Conservation (phyloP, 805 yeast genomes). For the Schwanniomyces vanrijiae region DNA sequence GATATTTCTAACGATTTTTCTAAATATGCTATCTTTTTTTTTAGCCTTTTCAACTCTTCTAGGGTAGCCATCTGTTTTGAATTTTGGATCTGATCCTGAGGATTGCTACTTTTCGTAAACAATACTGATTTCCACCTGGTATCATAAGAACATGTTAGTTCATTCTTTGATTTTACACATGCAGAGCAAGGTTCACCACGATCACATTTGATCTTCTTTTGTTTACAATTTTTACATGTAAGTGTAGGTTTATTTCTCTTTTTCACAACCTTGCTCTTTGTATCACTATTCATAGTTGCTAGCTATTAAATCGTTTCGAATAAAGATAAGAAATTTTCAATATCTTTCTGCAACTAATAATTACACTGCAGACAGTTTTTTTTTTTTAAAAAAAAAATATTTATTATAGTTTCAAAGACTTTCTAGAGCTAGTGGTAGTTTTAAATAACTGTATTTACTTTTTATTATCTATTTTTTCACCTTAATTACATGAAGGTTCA, state of each 20-base stretch:
- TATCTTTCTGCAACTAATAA: background rate
- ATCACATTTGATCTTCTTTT: constrained; percentile 39
- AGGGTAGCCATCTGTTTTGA: constrained; percentile 1
- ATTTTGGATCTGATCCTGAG: constrained; percentile 12
- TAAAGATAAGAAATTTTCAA: background rate
- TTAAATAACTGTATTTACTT: too few species aligned
- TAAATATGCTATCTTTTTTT: constrained; percentile 15
- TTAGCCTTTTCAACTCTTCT: constrained; percentile 16
- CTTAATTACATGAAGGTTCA: too few species aligned
- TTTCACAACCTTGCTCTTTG: background rate
- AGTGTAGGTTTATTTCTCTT: constrained; percentile 29
- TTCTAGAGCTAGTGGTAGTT: too few species aligned
- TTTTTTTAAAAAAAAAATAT: too few species aligned
- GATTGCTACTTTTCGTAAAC: constrained; percentile 12
- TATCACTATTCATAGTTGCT: background rate
- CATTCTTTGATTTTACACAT: constrained; percentile 27
- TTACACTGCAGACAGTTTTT: background rate
- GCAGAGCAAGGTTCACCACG: constrained; percentile 34
- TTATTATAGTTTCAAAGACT: too few species aligned
- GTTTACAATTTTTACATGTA: constrained; percentile 36
- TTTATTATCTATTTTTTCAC: too few species aligned
- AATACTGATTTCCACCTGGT: constrained; percentile 10
- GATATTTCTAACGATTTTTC: constrained; percentile 8
- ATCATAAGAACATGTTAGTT: constrained; percentile 13
- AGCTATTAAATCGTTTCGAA: background rate